These are phyloP conservation scores for Russula sp. DNA, from an alignment of 768 basidiomycete genomes.

Conservation along the genomic window DNA sequence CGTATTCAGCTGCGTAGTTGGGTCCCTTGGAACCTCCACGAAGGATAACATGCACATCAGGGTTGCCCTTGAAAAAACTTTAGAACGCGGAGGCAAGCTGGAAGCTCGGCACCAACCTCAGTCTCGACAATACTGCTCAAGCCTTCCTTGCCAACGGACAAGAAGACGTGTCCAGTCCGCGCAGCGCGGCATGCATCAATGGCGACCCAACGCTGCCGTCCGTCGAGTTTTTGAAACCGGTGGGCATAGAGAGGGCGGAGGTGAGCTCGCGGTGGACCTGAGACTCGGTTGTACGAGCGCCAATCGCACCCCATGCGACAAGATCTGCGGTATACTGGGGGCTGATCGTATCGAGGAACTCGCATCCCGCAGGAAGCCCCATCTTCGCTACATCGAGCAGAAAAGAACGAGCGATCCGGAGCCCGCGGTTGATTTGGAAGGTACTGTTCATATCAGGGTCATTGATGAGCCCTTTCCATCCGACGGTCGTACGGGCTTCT, in stretches of 20 bases:
- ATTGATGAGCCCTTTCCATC: conserved; percentile 99
- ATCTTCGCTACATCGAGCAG: conserved; percentile 87
- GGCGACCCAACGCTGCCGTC: conserved; percentile 91
- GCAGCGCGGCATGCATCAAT: conserved; percentile 96
- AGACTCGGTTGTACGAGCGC: conserved; percentile 87
- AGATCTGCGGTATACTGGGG: conserved; percentile 93
- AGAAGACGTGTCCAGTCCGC: conserved; percentile 86
- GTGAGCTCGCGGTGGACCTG: conserved; percentile 90
- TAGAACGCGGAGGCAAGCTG: background rate
- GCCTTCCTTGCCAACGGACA: conserved; percentile 96
- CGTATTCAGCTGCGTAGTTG: conserved; percentile 79
- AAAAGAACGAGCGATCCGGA: conserved; percentile 81
- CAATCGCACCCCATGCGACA: conserved; percentile 95
- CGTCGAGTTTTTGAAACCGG: conserved; percentile 98
- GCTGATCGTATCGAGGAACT: conserved; percentile 80
- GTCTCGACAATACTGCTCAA: conserved; percentile 94
- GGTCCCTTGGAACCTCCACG: conserved; percentile 89
- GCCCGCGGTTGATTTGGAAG: conserved; percentile 96
- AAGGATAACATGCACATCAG: conserved; percentile 90
- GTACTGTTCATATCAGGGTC: conserved; percentile 91
- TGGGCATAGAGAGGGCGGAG: conserved; percentile 88
- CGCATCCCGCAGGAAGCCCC: conserved; percentile 93
- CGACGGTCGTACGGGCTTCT: conserved; percentile 96
- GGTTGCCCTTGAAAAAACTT: conserved; percentile 62
- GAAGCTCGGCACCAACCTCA: conserved; percentile 46